Evolutionary conservation across 2,329 filamentous ascomycete genomes (phyloP), one percentile per base, ranked within the genome.

Genomic region (Trichoderma gracile): DNA sequence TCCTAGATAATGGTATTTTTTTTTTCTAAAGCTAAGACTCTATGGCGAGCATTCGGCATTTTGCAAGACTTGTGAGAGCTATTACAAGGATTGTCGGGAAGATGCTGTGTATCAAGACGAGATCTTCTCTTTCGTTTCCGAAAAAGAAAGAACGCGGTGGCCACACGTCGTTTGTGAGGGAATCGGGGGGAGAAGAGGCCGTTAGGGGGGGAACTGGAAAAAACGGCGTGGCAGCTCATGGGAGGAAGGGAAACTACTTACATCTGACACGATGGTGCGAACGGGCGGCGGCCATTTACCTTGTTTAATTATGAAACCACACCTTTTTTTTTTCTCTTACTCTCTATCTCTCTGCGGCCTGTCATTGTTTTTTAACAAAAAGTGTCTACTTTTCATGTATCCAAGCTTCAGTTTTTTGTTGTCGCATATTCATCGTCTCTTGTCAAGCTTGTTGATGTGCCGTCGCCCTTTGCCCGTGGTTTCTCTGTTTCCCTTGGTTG

Each of bases 291-390:
- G 76, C 76, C 77, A 78, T 78, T 78, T 81, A 82, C 78, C 75
- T 80, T 82, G 79, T 82, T 81, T 82, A 82, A 82, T 82, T 77
- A 80, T 72, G 77, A 79, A 77, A 73, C 67, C 40, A 62, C 40
- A 23, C 23, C 38, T 67, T 71, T 73, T 74, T 73, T 70, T 72
- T 69, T 61, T 60, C 73, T 72, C 69, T 69, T 71, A 65, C n/a
- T 58, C 69, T 65, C 63, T 58, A 68, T 65, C 61, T 63, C 69
- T 66, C 63, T 65, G 40, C 52, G 64, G 55, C 65, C 53, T 66
- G 65, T 64, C 49, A 62, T 40, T 63, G 59, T 40, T 40, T 54
- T 62, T 10, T 27, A 58, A 50, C 38, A 38, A 46, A 46, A 54
- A 30, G 45, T 56, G 58, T 45, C 30, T 47, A 64, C 43, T 21